Percentiles rank a stretch among this genome's conserved stretches.
Evolutionary conservation across 805 yeast genomes (phyloP).

Genomic region (Starmerella roubikii): DNA sequence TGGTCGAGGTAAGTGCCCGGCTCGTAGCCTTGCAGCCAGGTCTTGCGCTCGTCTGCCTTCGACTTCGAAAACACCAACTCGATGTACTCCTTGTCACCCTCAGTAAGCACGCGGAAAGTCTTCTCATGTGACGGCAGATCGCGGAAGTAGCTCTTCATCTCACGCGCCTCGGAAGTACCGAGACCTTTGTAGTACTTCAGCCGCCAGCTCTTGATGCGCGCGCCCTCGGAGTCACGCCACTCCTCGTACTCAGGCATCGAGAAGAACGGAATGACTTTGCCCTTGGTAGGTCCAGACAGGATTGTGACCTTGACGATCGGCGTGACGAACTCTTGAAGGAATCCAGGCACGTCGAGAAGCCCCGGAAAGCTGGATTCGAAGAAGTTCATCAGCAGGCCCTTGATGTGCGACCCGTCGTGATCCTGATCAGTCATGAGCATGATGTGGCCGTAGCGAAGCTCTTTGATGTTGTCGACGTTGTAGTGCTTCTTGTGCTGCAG

Average conservation of each 20-base stretch:
- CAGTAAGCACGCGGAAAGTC: slow-evolving; percentile 66
- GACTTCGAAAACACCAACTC: slow-evolving; percentile 91
- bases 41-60: slow-evolving; percentile 93
- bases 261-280: slow-evolving; percentile 56
- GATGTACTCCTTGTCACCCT: slow-evolving; percentile 54
- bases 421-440: slow-evolving; percentile 99
- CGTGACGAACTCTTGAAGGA: slow-evolving; percentile 83
- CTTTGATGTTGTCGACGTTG: slow-evolving; percentile 36
- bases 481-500: slow-evolving; percentile 83
- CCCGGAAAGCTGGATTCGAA: slow-evolving; percentile 93
- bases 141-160: slow-evolving; percentile 77
- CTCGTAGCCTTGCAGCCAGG: slow-evolving; percentile 80
- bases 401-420: slow-evolving; percentile 97
- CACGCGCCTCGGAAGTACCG: slow-evolving; percentile 81
- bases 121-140: slow-evolving; percentile 78
- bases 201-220: slow-evolving; percentile 54
- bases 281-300: slow-evolving; percentile 33
- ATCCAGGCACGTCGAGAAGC: slow-evolving; percentile 75
- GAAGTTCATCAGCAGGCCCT: slow-evolving; percentile 87
- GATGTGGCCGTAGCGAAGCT: slow-evolving; percentile 83
- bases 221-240: slow-evolving; percentile 82
- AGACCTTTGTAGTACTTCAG: slow-evolving; percentile 96
- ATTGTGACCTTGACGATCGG: slow-evolving; percentile 89
- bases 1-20: slow-evolving; percentile 93
- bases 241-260: slow-evolving; percentile 90